These are phyloP conservation scores for Hemisphaericaspora subhashii DNA, from an alignment of 1,139 yeast species.

Conservation along the genomic window DNA sequence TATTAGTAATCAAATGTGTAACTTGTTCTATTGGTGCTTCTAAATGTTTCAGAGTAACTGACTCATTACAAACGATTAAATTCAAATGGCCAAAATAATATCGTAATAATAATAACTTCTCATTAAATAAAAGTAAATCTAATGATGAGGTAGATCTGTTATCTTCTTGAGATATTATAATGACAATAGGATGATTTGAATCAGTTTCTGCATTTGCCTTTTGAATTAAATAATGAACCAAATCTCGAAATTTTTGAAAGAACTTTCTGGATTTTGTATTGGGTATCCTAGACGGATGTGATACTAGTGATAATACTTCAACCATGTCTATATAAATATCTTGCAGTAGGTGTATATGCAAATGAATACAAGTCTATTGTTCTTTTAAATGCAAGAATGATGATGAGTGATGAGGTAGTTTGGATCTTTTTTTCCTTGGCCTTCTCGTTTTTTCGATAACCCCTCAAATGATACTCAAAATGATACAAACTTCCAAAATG, in stretches of 20 bases:
- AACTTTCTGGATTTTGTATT: constrained; percentile 1
- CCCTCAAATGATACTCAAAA: too few species aligned
- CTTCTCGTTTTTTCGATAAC: background rate
- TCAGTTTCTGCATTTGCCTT: constrained; percentile 39
- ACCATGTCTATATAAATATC: constrained; percentile 9
- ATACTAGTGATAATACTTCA: constrained; percentile 15
- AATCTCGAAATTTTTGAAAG: constrained; percentile 11
- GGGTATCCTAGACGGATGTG: constrained; percentile 5
- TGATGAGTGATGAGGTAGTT: background rate
- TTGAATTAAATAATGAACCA: constrained; percentile 29
- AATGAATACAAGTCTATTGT: too few species aligned
- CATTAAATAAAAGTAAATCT: constrained; percentile 24
- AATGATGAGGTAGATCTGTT: constrained; percentile 4
- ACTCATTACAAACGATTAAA: constrained; percentile 28
- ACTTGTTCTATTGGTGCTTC: constrained; percentile 31
- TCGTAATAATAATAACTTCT: constrained; percentile 32
- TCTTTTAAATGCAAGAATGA: too few species aligned
- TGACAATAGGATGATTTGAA: constrained; percentile 33
- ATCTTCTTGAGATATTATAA: constrained; percentile 25
- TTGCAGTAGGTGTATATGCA: background rate
- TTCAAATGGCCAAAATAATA: constrained; percentile 47
- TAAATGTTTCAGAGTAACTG: constrained; percentile 21
- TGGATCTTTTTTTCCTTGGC: background rate
- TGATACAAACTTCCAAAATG: too few species aligned
- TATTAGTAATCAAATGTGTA: constrained; percentile 26